Evolutionary conservation across 179 eudicot species (phyloP).

Genomic region (Spergularia azorica): DNA sequence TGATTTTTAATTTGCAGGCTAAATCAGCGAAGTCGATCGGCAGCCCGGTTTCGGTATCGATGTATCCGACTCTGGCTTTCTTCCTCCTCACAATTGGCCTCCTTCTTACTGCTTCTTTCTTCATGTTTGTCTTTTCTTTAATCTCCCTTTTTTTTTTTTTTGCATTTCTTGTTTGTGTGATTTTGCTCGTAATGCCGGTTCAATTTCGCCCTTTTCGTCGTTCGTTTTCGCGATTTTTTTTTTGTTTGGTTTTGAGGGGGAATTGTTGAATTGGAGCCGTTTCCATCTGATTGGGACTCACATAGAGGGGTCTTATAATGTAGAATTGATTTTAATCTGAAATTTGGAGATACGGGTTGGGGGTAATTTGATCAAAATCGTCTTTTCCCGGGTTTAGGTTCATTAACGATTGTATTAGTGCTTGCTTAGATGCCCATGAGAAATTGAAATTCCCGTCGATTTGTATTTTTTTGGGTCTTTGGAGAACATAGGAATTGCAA

Average conservation of each 20-base stretch:
- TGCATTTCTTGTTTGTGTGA: background rate
- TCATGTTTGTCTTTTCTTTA: slow-evolving; percentile 50
- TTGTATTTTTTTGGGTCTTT: no score
- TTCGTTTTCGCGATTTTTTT: background rate
- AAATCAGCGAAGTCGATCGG: slow-evolving; percentile 59
- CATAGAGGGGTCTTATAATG: background rate
- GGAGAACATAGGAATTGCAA: no score
- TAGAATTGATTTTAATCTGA: background rate
- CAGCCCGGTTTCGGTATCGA: slow-evolving; percentile 66
- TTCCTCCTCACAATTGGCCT: slow-evolving; percentile 74
- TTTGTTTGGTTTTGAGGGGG: background rate
- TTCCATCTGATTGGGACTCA: background rate
- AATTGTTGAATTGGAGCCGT: background rate
- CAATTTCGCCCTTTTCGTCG: background rate
- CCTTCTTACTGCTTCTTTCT: slow-evolving; percentile 72
- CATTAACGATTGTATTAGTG: no score
- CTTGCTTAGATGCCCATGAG: no score
- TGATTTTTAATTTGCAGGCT: slow-evolving; percentile 31
- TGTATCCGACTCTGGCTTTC: slow-evolving; percentile 74
- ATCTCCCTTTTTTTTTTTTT: background rate
- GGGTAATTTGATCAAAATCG: background rate
- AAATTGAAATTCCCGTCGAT: no score
- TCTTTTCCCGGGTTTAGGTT: no score
- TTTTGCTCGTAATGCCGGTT: background rate
- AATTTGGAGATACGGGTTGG: background rate